Percentiles rank a stretch among this genome's conserved stretches.
Evolutionary conservation across 1,284 basidiomycete genomes (phyloP).

Genomic region (Salmacisia buchloeana): DNA sequence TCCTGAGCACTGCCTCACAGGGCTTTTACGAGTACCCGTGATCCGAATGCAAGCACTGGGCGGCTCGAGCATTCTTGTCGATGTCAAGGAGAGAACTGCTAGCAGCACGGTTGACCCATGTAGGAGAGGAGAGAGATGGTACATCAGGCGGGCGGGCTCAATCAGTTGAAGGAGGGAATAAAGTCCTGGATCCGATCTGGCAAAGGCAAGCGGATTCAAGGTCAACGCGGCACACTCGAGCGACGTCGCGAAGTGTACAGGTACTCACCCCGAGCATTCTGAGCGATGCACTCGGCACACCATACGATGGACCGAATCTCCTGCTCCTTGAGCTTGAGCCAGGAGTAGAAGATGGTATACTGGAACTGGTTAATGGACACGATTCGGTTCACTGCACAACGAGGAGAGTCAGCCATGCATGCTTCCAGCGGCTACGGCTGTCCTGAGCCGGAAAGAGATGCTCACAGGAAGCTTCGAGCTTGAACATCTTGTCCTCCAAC

Average conservation of each 20-base stretch:
- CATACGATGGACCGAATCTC: conserved; percentile 94
- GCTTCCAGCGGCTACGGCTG: too few species aligned
- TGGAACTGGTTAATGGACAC: conserved; percentile 49
- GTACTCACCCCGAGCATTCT: conserved; percentile 34
- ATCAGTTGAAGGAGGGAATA: conserved; percentile 6
- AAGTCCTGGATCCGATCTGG: conserved; percentile 6
- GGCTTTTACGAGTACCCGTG: conserved; percentile 42
- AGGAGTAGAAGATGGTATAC: conserved; percentile 47
- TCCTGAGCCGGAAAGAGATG: background rate
- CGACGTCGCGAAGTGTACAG: background rate
- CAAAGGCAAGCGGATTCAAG: background rate
- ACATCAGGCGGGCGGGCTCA: background rate
- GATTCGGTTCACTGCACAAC: conserved; percentile 41
- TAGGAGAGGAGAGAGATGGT: background rate
- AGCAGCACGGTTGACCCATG: too few species aligned
- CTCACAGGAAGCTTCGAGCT: conserved; percentile 70
- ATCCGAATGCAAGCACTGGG: too few species aligned
- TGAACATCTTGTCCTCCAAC: conserved; percentile 93
- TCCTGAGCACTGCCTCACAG: conserved; percentile 14
- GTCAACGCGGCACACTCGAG: background rate
- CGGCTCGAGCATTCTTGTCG: too few species aligned
- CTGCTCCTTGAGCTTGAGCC: conserved; percentile 79
- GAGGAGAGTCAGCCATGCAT: background rate
- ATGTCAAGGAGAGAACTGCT: too few species aligned
- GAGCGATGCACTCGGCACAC: conserved; percentile 70